These are phyloP conservation scores for Wallemia hederae DNA, from an alignment of 1,284 basidiomycete genomes.

Conservation along the genomic window DNA sequence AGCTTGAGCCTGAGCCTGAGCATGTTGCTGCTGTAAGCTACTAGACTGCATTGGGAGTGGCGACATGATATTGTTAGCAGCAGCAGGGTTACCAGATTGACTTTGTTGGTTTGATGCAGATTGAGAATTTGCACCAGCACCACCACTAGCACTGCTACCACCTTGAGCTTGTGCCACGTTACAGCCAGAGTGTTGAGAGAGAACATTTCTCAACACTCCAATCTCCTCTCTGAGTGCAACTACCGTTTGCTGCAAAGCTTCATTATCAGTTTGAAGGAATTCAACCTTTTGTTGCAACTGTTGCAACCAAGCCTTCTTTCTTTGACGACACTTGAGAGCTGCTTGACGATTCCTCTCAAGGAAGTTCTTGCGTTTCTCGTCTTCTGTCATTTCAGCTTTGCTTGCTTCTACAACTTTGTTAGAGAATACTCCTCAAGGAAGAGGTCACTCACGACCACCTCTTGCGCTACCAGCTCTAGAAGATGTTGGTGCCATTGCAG, in stretches of 20 bases:
- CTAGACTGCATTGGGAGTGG: neutral
- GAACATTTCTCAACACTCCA: conserved; percentile 23
- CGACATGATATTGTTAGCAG: neutral
- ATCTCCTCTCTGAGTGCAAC: conserved; percentile 24
- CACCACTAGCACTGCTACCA: neutral
- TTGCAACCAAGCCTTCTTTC: conserved; percentile 90
- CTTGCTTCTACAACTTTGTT: conserved; percentile 18
- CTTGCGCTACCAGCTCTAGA: conserved; percentile 11
- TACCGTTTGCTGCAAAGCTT: conserved; percentile 37
- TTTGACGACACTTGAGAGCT: conserved; percentile 88
- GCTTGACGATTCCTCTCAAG: conserved; percentile 88
- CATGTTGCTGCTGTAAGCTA: neutral
- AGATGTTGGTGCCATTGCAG: conserved; percentile 4
- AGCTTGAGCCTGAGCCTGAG: neutral
- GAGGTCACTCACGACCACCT: conserved; percentile 3
- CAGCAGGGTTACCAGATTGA: neutral
- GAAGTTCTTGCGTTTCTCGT: conserved; percentile 81
- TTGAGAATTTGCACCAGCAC: neutral
- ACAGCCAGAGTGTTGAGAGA: conserved; percentile 18
- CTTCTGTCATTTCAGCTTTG: conserved; percentile 64
- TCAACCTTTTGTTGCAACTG: conserved; percentile 83
- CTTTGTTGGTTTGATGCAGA: neutral
- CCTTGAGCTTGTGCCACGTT: neutral
- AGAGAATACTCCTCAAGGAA: conserved; percentile 5
- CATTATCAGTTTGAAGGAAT: conserved; percentile 65